Evolutionary conservation across 805 yeast species (phyloP).

Genomic region (Starmerella powellii): DNA sequence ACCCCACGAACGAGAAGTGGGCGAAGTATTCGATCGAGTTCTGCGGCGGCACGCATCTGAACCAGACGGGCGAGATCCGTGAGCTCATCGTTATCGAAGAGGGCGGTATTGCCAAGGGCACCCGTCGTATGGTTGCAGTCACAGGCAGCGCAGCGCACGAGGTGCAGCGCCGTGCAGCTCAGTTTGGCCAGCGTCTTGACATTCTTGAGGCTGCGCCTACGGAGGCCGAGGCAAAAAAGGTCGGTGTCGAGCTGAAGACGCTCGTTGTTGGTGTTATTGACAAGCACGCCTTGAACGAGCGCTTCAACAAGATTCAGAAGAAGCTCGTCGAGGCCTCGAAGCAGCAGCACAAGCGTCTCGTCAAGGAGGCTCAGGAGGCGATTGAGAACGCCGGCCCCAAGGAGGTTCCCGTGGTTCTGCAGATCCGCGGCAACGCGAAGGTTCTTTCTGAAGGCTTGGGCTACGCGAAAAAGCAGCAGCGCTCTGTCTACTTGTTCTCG

Average conservation of each 20-base stretch:
- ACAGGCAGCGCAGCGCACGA: conserved; percentile 84
- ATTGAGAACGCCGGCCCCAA: conserved; percentile 57
- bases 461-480: conserved; percentile 35
- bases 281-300: conserved; percentile 62
- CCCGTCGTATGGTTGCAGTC: conserved; percentile 94
- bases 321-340: conserved; percentile 77
- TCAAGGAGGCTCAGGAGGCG: conserved; percentile 65
- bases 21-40: conserved; percentile 70
- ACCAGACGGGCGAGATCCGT: conserved; percentile 83
- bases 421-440: conserved; percentile 63
- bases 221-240: conserved; percentile 69
- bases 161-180: conserved; percentile 74
- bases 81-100: conserved; percentile 85
- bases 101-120: conserved; percentile 96
- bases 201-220: conserved; percentile 51
- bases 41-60: conserved; percentile 98
- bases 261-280: conserved; percentile 68
- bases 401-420: conserved; percentile 49
- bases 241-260: conserved; percentile 74
- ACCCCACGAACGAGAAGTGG: conserved; percentile 71
- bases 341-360: conserved; percentile 75
- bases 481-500: conserved; percentile 31
- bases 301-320: conserved; percentile 71
- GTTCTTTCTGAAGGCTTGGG: conserved; percentile 88
- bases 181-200: conserved; percentile 50